Evolutionary conservation across 2,329 filamentous ascomycete genomes (phyloP).

Genomic region (Simplicillium aogashimaense): DNA sequence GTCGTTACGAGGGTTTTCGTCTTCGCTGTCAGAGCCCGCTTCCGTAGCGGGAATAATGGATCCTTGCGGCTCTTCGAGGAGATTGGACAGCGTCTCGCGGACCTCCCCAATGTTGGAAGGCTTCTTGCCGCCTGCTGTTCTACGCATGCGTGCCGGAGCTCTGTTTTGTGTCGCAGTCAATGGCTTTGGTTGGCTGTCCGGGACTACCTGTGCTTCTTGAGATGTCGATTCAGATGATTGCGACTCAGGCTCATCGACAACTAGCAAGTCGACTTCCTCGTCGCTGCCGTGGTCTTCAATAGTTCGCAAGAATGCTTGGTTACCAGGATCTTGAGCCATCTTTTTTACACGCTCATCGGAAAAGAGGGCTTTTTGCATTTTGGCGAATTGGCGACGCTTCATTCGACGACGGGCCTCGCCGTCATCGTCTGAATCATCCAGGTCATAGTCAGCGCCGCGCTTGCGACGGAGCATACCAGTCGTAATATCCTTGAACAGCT

Average conservation of each 20-base stretch:
- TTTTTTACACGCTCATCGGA: slow-evolving; percentile 84
- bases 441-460: slow-evolving; percentile 69
- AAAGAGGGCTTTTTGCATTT: slow-evolving; percentile 82
- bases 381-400: slow-evolving; percentile 81
- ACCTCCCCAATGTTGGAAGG: slow-evolving; percentile 72
- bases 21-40: slow-evolving; percentile 27
- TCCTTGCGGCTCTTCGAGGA: slow-evolving; percentile 59
- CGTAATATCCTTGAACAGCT: slow-evolving; percentile 86
- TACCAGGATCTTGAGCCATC: slow-evolving; percentile 81
- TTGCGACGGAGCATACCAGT: slow-evolving; percentile 81
- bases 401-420: slow-evolving; percentile 66
- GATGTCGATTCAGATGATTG: slow-evolving; percentile 19
- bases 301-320: slow-evolving; percentile 79
- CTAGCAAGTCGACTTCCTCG: slow-evolving; percentile 68
- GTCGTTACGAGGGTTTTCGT: slow-evolving; percentile 27
- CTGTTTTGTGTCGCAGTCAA: slow-evolving; percentile 32
- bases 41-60: slow-evolving; percentile 38
- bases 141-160: slow-evolving; percentile 50
- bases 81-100: slow-evolving; percentile 70
- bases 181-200: slow-evolving; percentile 41
- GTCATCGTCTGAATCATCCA: slow-evolving; percentile 87
- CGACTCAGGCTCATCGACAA: slow-evolving; percentile 34
- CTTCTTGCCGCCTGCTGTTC: slow-evolving; percentile 52
- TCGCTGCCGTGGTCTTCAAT: slow-evolving; percentile 75
- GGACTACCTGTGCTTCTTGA: slow-evolving; percentile 24